A percentile compares a stretch with the other conserved stretches of the same genome.
phyloP scores from a whole-genome alignment of 2,329 filamentous ascomycete genomes.

The Daldinia sp. region DNA sequence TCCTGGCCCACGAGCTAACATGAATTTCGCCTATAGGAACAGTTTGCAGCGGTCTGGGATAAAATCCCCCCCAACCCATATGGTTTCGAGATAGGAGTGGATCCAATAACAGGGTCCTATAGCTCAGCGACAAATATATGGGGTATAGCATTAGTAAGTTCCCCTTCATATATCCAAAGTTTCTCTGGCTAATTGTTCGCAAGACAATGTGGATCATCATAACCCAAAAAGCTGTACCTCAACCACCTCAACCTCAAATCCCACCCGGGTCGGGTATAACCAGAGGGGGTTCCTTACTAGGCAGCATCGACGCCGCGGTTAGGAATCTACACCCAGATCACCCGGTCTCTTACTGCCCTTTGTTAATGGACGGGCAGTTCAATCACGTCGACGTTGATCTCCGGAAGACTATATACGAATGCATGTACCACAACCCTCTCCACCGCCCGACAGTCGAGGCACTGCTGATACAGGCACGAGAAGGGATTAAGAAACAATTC shows the following conservation, averaged over 20 bases:
- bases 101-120: slow-evolving; percentile 16
- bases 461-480: slow-evolving; percentile 27
- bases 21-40: slow-evolving; percentile 12
- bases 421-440: slow-evolving; percentile 38
- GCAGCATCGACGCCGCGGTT: not conserved
- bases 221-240: slow-evolving; percentile 23
- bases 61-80: not conserved
- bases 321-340: not conserved
- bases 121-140: slow-evolving; percentile 24
- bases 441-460: slow-evolving; percentile 34
- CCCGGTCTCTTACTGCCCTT: slow-evolving; percentile 38
- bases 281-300: not conserved
- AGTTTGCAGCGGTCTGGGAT: slow-evolving; percentile 26
- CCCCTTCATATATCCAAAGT: not conserved
- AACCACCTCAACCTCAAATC: slow-evolving; percentile 37
- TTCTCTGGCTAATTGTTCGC: not conserved
- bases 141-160: slow-evolving; percentile 25
- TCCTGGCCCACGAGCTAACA: not conserved
- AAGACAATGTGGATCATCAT: slow-evolving; percentile 44
- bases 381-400: slow-evolving; percentile 34
- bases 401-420: slow-evolving; percentile 33
- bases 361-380: slow-evolving; percentile 14
- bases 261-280: slow-evolving; percentile 13
- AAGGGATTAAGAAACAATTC: not conserved
- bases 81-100: slow-evolving; percentile 3